A percentile compares a stretch with the other conserved stretches of the same genome.
These are phyloP conservation scores for Boletus rubropictus DNA, from an alignment of 768 basidiomycete species.

Conservation along the genomic window DNA sequence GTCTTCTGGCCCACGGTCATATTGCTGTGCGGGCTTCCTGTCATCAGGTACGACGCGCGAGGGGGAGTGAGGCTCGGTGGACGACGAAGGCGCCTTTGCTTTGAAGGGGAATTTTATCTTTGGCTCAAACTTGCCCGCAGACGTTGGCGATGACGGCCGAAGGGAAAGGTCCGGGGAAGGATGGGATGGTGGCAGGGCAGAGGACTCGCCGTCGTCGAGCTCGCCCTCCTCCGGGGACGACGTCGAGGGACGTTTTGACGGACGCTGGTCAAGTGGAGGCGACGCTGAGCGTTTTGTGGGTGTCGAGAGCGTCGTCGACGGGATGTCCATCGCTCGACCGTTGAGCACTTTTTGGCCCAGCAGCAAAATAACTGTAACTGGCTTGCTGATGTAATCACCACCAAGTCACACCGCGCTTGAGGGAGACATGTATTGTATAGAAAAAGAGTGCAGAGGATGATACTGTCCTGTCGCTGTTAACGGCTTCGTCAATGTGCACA, in stretches of 20 bases:
- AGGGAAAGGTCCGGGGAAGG: conserved; percentile 18
- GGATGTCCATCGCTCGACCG: conserved; percentile 13
- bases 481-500: conserved; percentile 94
- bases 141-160: conserved; percentile 30
- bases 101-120: conserved; percentile 79
- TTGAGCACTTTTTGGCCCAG: neutral
- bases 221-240: conserved; percentile 80
- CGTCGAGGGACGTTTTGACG: conserved; percentile 50
- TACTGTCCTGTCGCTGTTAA: conserved; percentile 88
- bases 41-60: conserved; percentile 26
- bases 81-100: conserved; percentile 22
- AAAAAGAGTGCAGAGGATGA: no score
- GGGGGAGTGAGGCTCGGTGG: conserved; percentile 30
- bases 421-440: no score
- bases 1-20: conserved; percentile 42
- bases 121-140: conserved; percentile 31
- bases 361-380: neutral
- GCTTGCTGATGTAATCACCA: conserved; percentile 18
- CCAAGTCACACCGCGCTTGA: no score
- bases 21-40: conserved; percentile 23
- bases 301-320: conserved; percentile 12
- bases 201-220: conserved; percentile 51
- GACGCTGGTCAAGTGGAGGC: conserved; percentile 45
- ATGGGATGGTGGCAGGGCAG: conserved; percentile 4
- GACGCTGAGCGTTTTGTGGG: conserved; percentile 54